phyloP scores from a whole-genome alignment of 148 eudicot genomes.

The Rhododendron vialii region DNA sequence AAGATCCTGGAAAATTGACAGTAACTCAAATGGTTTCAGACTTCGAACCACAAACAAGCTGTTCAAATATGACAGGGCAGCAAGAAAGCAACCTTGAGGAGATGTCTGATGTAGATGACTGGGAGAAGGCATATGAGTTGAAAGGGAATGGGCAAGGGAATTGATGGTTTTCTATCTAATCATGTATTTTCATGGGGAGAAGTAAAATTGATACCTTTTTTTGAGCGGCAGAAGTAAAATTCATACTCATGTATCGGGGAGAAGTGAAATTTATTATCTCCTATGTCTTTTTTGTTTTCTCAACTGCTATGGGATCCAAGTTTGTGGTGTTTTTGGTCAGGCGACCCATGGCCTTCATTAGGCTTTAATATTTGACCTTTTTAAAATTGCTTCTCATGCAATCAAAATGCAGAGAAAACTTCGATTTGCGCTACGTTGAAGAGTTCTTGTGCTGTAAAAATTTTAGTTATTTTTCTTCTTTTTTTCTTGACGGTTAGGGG shows the following conservation, averaged over 20 bases:
- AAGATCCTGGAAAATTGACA: conserved; percentile 23
- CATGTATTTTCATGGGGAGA: background rate
- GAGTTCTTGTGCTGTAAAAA: background rate
- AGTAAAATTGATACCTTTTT: background rate
- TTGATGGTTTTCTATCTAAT: background rate
- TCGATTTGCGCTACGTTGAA: background rate
- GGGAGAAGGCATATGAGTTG: conserved; percentile 81
- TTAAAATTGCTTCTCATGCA: background rate
- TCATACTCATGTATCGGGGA: background rate
- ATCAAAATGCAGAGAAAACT: background rate
- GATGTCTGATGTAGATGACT: conserved; percentile 64
- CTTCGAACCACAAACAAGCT: conserved; percentile 16
- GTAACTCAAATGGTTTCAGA: conserved; percentile 19
- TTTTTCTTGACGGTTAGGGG: too few species aligned
- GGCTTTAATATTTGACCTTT: background rate
- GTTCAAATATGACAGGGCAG: conserved; percentile 8
- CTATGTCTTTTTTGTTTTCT: background rate
- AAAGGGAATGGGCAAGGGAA: conserved; percentile 7
- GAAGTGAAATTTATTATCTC: background rate
- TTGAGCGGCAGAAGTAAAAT: background rate
- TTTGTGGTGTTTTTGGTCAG: conserved; percentile 8
- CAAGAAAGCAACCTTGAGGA: conserved; percentile 21
- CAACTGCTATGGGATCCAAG: background rate
- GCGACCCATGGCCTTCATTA: background rate
- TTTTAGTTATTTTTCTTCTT: background rate